phyloP scores from a whole-genome alignment of 108 stramenopile species.

The Cyclotella kingstonii region DNA sequence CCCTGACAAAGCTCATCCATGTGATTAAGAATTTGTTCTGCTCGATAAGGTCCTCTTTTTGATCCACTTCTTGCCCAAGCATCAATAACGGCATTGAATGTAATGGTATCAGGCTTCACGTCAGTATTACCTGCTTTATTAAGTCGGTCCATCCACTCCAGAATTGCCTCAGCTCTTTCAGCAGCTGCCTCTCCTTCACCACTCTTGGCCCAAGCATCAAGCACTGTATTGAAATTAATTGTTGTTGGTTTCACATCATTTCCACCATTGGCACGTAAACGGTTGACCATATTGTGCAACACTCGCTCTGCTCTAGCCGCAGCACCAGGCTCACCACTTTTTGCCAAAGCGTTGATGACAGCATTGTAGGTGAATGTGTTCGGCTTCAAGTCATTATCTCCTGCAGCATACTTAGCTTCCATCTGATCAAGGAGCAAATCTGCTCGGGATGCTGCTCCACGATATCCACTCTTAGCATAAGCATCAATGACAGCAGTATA shows the following conservation, averaged over 20 bases:
- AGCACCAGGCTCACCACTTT: constrained; percentile 60
- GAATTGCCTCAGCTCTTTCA: constrained; percentile 79
- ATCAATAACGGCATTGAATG: constrained; percentile 81
- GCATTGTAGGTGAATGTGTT: constrained; percentile 86
- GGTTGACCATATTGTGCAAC: constrained; percentile 58
- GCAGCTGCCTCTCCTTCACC: constrained; percentile 76
- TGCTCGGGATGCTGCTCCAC: constrained; percentile 78
- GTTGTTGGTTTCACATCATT: constrained; percentile 84
- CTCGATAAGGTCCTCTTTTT: constrained; percentile 73
- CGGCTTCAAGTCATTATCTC: constrained; percentile 74
- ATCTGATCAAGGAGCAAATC: constrained; percentile 83
- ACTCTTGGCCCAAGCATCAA: constrained; percentile 84
- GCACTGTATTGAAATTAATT: constrained; percentile 83
- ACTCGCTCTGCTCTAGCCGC: constrained; percentile 53
- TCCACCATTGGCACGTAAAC: constrained; percentile 58
- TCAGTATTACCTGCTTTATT: constrained; percentile 60
- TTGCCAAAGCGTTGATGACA: constrained; percentile 74
- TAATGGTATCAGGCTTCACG: constrained; percentile 76
- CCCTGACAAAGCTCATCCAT: constrained; percentile 85
- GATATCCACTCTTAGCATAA: constrained; percentile 81
- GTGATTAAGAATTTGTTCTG: constrained; percentile 85
- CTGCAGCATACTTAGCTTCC: constrained; percentile 81
- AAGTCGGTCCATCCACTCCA: constrained; percentile 86
- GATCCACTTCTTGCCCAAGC: constrained; percentile 82
- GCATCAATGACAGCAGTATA: constrained; percentile 83